Evolutionary conservation across 169 alveolate genomes (phyloP), one percentile per base, ranked within the genome.

Genomic region (Cytauxzoon felis): DNA sequence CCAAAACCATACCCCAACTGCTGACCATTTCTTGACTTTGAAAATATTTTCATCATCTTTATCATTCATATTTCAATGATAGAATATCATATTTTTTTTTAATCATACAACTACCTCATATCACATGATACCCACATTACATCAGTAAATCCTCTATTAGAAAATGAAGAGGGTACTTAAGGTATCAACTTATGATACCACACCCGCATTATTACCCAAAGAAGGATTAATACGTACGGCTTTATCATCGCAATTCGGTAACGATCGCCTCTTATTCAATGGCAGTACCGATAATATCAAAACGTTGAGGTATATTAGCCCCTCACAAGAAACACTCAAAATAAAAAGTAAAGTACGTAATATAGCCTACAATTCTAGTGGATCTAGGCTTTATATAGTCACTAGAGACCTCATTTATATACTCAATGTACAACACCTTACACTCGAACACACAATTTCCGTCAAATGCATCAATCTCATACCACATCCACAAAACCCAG

Each of bases 1-100:
- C 99, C 99, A 97, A 27, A 98, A 91, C 99, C 99, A 96, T 13
- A 96, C 89, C 23, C 98, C 99, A 27, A 96, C 99, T 23, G 99
- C 99, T 56, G 95, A 93, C 99, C 99, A 96, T 80, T 95, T 95
- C 48, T 87, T 84, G 30, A 90, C 67, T 47, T 70, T 84, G 62
- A 90, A 90, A 51, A 41, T 51, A 38, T 80, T 72, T 30, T 60
- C 67, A 11, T 29, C 60, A 34, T 52, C 21, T 16, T 19, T 56
- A 23, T 16, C 13, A 18, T 45, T 41, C 81, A 68, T 68, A 38
- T 42, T 45, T 19, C n/a, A n/a, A n/a, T n/a, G n/a, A n/a, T n/a
- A n/a, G n/a, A n/a, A n/a, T n/a, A n/a, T n/a, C n/a, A n/a, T n/a
- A n/a, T n/a, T n/a, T n/a, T n/a, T n/a, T n/a, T n/a, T n/a, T n/a